Evolutionary conservation across 2,329 filamentous ascomycete species (phyloP).

Genomic region (Phaeosphaeriaceae sp.): DNA sequence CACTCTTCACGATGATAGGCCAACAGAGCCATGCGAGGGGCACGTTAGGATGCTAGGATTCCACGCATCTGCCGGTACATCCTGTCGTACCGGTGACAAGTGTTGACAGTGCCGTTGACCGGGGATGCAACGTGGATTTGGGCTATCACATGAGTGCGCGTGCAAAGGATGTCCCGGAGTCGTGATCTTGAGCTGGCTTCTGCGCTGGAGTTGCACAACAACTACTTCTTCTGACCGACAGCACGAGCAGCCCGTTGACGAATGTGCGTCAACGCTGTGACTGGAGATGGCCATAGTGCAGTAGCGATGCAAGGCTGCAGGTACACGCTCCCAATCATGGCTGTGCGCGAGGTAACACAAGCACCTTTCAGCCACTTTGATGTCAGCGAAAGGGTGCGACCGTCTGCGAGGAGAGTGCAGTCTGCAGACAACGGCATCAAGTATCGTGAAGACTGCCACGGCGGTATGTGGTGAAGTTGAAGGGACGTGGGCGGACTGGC

Average conservation of each 20-base stretch:
- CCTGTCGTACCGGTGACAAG: conserved; percentile 2
- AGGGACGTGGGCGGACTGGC: not conserved
- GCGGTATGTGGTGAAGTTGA: not conserved
- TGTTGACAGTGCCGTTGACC: not conserved
- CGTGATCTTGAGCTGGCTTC: not conserved
- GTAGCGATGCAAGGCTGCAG: not conserved
- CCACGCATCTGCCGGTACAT: conserved; percentile 1
- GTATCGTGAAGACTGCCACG: not conserved
- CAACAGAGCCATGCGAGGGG: not conserved
- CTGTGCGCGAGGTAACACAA: not conserved
- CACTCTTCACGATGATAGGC: not conserved
- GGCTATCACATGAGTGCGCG: not conserved
- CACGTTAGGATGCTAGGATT: not conserved
- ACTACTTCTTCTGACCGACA: not conserved
- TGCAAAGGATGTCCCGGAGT: not conserved
- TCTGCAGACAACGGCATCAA: not conserved
- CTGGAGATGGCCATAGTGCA: not conserved
- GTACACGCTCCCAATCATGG: not conserved
- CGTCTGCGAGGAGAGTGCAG: not conserved
- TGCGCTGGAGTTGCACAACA: not conserved
- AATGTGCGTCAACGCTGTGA: not conserved
- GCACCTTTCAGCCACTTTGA: not conserved
- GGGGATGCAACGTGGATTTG: not conserved
- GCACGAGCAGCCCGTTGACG: not conserved
- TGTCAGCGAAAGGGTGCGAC: not conserved